These are phyloP conservation scores for Tuber melanosporum DNA, from an alignment of 495 filamentous ascomycete genomes.

Conservation along the genomic window DNA sequence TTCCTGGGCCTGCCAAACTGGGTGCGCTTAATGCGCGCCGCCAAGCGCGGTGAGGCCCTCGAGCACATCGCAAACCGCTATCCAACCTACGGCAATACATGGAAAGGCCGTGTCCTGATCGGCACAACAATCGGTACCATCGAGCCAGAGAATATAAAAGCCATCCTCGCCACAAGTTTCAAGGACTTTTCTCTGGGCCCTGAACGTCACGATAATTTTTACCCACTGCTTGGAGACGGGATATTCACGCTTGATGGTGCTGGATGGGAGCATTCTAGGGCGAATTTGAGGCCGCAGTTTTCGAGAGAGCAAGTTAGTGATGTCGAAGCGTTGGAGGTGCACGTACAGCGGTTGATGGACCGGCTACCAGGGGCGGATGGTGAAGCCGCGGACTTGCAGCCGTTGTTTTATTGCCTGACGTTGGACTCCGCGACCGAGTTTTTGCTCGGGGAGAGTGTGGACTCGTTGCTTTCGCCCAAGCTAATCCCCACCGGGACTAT, in stretches of 20 bases:
- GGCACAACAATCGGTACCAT: constrained; percentile 45
- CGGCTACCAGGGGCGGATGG: constrained; percentile 48
- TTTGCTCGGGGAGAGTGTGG: constrained; percentile 57
- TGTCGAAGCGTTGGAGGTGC: constrained; percentile 54
- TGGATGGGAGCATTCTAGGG: constrained; percentile 59
- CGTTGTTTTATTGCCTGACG: constrained; percentile 59
- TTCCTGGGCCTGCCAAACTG: constrained; percentile 45
- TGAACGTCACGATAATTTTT: constrained; percentile 47
- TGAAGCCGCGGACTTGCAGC: constrained; percentile 56
- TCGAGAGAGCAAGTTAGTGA: constrained; percentile 55
- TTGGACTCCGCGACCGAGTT: constrained; percentile 69
- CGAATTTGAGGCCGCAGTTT: constrained; percentile 61
- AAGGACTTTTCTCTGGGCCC: constrained; percentile 56
- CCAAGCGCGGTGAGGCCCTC: constrained; percentile 43
- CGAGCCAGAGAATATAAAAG: constrained; percentile 73
- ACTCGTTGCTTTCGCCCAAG: constrained; percentile 43
- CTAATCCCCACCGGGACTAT: constrained; percentile 21
- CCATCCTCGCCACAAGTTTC: constrained; percentile 55
- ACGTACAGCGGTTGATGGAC: constrained; percentile 51
- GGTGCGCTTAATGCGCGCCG: constrained; percentile 39
- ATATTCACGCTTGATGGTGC: constrained; percentile 66
- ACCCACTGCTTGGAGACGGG: constrained; percentile 58
- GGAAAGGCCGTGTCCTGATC: constrained; percentile 41
- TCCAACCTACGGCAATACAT: constrained; percentile 30
- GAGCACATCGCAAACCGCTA: constrained; percentile 43